Conservation (phyloP, 352 stramenopile species). For the Peronospora farinosa region DNA sequence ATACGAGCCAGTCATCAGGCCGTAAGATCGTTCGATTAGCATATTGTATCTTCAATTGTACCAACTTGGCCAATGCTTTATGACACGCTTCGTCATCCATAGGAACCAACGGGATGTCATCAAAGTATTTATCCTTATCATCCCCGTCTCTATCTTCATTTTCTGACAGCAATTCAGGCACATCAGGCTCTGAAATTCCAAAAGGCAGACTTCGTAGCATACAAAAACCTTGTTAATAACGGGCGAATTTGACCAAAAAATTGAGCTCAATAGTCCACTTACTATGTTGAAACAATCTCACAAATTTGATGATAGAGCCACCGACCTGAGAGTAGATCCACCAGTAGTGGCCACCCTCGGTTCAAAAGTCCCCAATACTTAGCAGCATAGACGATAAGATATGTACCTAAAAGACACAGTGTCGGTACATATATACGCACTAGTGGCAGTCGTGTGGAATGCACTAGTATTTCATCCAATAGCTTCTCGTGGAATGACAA, state of each 20-base stretch:
- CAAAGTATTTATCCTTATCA: conserved; percentile 22
- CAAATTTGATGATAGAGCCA: conserved; percentile 53
- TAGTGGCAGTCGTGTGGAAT: conserved; percentile 49
- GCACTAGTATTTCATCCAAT: conserved; percentile 46
- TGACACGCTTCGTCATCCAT: conserved; percentile 36
- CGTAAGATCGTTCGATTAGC: conserved; percentile 45
- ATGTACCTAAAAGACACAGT: conserved; percentile 35
- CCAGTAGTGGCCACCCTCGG: conserved; percentile 36
- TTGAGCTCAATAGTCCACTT: conserved; percentile 5
- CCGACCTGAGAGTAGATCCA: conserved; percentile 45
- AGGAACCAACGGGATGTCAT: conserved; percentile 13
- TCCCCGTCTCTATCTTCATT: conserved; percentile 24
- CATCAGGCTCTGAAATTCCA: conserved; percentile 39
- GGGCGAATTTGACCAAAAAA: background rate
- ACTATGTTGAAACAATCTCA: conserved; percentile 48
- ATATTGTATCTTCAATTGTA: conserved; percentile 55
- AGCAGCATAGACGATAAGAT: conserved; percentile 27
- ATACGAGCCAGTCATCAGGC: conserved; percentile 71
- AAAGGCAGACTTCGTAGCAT: conserved; percentile 43
- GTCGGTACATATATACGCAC: conserved; percentile 37
- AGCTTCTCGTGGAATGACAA: conserved; percentile 58
- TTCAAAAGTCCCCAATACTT: conserved; percentile 39
- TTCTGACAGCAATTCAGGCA: conserved; percentile 63
- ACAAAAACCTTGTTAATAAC: conserved; percentile 5
- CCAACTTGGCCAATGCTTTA: conserved; percentile 45